Evolutionary conservation across 352 stramenopile species (phyloP), one percentile per base, ranked within the genome.

Genomic region (Phytophthora pseudosyringae): DNA sequence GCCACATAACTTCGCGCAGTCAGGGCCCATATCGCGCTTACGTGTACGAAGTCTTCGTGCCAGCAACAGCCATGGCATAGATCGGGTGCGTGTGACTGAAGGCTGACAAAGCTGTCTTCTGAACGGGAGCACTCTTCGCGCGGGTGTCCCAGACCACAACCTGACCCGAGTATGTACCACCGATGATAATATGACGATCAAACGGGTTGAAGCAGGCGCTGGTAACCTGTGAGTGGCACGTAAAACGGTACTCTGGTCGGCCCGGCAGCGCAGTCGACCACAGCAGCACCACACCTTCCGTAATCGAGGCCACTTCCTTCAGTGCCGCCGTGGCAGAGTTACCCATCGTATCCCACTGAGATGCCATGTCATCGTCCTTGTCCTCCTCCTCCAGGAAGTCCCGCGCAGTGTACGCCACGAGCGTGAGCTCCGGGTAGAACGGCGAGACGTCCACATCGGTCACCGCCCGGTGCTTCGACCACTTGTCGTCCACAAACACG

Each of bases 151-250:
- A 97, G 28, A 95, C 69, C 38, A 96, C 89, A 47, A 95, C 85
- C 41, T 96, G 88, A 7, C 88, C 88, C 33, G 88, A 91, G 64
- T 96, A 96, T 26, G 88, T 96, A 11, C 86, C 88, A 29, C 88
- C 88, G 41, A 96, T 83, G 60, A 96, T 82, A 64, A 96, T 64
- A 64, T 96, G 83, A 21, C 88, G 86, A 50, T 96, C 88, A 41
- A 94, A 96, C 29, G 88, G 88, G 52, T 93, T 92, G 68, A 96
- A 96, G 64, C 86, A 94, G 4, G 88, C 88, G 33, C 82, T 92
- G 13, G 86, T 95, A 52, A 95, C 81, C 43, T 94, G 86, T 28
- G 88, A 94, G 65, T 94, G 84, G 32, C 88, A 94, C 4, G 86
- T 96, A 63, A 96, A 96, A 5, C 86, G 85, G 62, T 94, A 96